phyloP scores from a whole-genome alignment of 2,329 filamentous ascomycete genomes.

The Apiospora aurea region DNA sequence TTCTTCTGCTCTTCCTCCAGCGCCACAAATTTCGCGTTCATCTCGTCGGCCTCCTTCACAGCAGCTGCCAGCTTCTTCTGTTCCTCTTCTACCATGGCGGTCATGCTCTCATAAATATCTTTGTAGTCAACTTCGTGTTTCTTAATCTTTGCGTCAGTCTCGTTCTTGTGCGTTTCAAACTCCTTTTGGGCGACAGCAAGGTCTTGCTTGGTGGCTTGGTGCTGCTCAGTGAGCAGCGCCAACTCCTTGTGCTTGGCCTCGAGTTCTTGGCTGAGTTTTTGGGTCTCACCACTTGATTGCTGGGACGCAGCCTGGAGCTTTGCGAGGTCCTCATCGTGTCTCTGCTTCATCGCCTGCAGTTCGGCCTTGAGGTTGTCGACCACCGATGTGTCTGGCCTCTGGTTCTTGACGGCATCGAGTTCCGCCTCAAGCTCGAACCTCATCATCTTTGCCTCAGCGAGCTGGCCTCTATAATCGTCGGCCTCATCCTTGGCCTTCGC shows the following conservation, averaged over 20 bases:
- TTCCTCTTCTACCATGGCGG: slow-evolving; percentile 65
- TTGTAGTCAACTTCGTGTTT: slow-evolving; percentile 66
- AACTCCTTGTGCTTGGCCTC: slow-evolving; percentile 42
- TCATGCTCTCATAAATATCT: slow-evolving; percentile 69
- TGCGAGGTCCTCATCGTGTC: slow-evolving; percentile 53
- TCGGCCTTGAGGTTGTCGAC: slow-evolving; percentile 59
- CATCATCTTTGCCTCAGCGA: slow-evolving; percentile 66
- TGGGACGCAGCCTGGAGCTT: slow-evolving; percentile 46
- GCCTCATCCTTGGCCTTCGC: slow-evolving; percentile 55
- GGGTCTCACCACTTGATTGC: slow-evolving; percentile 38
- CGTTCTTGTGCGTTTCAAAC: slow-evolving; percentile 58
- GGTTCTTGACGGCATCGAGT: slow-evolving; percentile 63
- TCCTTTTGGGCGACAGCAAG: slow-evolving; percentile 51
- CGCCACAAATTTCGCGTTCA: slow-evolving; percentile 41
- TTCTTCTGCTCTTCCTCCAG: slow-evolving; percentile 55
- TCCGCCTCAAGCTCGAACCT: slow-evolving; percentile 66
- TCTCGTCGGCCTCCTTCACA: slow-evolving; percentile 42
- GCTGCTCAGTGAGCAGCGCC: slow-evolving; percentile 25
- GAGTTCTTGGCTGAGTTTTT: slow-evolving; percentile 30
- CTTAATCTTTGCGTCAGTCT: slow-evolving; percentile 60
- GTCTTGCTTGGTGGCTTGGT: slow-evolving; percentile 47
- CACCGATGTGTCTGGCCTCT: slow-evolving; percentile 63
- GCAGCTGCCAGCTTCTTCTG: slow-evolving; percentile 46
- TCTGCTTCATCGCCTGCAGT: slow-evolving; percentile 55
- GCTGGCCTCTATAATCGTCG: slow-evolving; percentile 58